A percentile compares a stretch with the other conserved stretches of the same genome.
Conservation (phyloP, 768 basidiomycete species). For the Ramaria rubella region DNA sequence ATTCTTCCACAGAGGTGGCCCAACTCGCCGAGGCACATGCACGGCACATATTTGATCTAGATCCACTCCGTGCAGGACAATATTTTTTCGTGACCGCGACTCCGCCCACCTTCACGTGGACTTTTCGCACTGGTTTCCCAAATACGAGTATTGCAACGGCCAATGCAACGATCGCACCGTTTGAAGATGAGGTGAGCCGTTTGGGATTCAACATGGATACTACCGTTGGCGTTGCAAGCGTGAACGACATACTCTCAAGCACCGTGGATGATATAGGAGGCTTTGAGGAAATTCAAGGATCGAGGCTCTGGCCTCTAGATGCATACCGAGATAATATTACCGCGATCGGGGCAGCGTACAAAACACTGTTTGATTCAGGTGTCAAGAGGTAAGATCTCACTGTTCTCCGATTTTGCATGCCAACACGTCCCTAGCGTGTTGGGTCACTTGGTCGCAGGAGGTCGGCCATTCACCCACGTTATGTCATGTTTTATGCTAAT, state of each 20-base stretch:
- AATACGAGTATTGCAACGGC: conserved; percentile 15
- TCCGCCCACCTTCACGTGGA: not conserved
- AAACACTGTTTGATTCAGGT: not conserved
- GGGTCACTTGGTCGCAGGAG: conserved; percentile 12
- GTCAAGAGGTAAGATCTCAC: not conserved
- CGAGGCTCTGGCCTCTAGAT: conserved; percentile 6
- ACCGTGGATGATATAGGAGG: not conserved
- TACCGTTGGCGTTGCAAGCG: not conserved
- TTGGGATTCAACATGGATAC: conserved; percentile 8
- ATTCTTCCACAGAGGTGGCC: not conserved
- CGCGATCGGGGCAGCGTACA: not conserved
- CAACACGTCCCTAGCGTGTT: conserved; percentile 2
- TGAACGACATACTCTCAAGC: not conserved
- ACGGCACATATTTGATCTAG: conserved; percentile 3
- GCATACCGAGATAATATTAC: conserved; percentile 4
- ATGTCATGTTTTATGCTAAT: not conserved
- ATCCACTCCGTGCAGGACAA: not conserved
- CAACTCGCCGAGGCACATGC: conserved; percentile 3
- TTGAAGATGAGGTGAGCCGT: conserved; percentile 15
- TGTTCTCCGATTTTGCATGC: not conserved
- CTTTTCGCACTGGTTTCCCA: conserved; percentile 18
- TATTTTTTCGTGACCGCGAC: not conserved
- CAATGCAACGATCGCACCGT: conserved; percentile 17
- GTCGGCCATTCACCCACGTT: not conserved
- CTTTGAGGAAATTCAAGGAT: conserved; percentile 3